Conservation (phyloP, 78 protist species). For the Bigelowiella natans region DNA sequence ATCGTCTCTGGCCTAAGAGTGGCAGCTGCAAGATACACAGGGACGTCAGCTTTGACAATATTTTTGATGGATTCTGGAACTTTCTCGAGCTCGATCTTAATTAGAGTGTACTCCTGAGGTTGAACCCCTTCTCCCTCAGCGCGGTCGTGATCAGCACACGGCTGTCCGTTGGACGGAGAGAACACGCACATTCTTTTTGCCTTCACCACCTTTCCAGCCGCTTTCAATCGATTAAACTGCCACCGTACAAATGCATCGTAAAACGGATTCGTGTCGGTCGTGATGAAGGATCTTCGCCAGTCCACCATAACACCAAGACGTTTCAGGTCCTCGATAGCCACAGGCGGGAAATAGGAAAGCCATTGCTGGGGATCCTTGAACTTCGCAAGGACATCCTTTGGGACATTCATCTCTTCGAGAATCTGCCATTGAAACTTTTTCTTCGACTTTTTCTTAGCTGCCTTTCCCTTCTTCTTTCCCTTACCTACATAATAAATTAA, state of each 20-base stretch:
- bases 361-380: slow-evolving; percentile 88
- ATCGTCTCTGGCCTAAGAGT: slow-evolving; percentile 99
- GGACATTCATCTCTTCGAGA: not conserved
- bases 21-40: slow-evolving; percentile 84
- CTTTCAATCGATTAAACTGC: slow-evolving; percentile 83
- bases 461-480: slow-evolving; percentile 3
- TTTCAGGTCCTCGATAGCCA: slow-evolving; percentile 73
- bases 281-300: slow-evolving; percentile 97
- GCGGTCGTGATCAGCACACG: slow-evolving; percentile 99
- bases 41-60: slow-evolving; percentile 17
- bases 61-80: slow-evolving; percentile 38
- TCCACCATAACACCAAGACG: slow-evolving; percentile 78
- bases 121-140: slow-evolving; percentile 87
- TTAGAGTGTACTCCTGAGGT: slow-evolving; percentile 89
- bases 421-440: slow-evolving; percentile 1
- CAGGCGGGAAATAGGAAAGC: slow-evolving; percentile 95
- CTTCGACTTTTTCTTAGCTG: not conserved
- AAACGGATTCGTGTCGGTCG: slow-evolving; percentile 95
- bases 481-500: too few species aligned
- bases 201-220: slow-evolving; percentile 27
- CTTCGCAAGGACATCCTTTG: slow-evolving; percentile 71
- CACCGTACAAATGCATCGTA: slow-evolving; percentile 97
- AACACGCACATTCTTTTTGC: slow-evolving; percentile 56
- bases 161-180: slow-evolving; percentile 90
- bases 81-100: slow-evolving; percentile 71